Conservation (phyloP, 2,329 filamentous ascomycete species). For the Aspergillus sp. region DNA sequence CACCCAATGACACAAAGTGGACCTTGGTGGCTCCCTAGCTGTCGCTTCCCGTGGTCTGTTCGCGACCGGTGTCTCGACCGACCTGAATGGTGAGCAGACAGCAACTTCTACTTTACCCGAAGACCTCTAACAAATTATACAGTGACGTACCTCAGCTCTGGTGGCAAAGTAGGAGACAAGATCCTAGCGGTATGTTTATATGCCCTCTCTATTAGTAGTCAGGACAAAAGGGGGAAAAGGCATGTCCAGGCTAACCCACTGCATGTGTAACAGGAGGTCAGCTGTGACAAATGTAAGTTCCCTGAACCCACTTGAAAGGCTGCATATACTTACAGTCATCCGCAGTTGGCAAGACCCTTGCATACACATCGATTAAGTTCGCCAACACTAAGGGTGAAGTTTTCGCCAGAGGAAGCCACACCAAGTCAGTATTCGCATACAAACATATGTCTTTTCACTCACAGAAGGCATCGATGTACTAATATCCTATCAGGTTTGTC, state of each 20-base stretch:
- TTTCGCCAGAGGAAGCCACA: conserved; percentile 67
- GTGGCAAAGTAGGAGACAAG: conserved; percentile 63
- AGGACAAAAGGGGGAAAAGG: no score
- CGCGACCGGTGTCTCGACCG: conserved; percentile 67
- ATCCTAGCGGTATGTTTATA: conserved; percentile 52
- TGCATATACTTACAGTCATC: conserved; percentile 9
- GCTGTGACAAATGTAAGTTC: conserved; percentile 63
- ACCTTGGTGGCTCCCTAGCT: conserved; percentile 66
- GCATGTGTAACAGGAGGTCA: conserved; percentile 51
- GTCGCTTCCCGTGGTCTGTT: conserved; percentile 66
- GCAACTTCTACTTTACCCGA: background rate
- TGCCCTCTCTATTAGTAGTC: background rate
- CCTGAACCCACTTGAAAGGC: background rate
- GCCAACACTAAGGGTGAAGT: conserved; percentile 60
- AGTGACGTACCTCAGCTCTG: conserved; percentile 65
- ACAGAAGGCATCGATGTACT: background rate
- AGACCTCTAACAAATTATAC: background rate
- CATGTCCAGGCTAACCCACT: conserved; percentile 19
- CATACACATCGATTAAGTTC: conserved; percentile 65
- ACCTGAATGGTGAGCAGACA: conserved; percentile 56
- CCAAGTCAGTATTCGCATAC: conserved; percentile 52
- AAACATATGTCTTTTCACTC: background rate
- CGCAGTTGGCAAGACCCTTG: conserved; percentile 65
- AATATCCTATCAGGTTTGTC: conserved; percentile 50
- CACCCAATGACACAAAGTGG: conserved; percentile 46